These are phyloP conservation scores for Collariella sp. DNA, from an alignment of 495 filamentous ascomycete species.

Conservation along the genomic window DNA sequence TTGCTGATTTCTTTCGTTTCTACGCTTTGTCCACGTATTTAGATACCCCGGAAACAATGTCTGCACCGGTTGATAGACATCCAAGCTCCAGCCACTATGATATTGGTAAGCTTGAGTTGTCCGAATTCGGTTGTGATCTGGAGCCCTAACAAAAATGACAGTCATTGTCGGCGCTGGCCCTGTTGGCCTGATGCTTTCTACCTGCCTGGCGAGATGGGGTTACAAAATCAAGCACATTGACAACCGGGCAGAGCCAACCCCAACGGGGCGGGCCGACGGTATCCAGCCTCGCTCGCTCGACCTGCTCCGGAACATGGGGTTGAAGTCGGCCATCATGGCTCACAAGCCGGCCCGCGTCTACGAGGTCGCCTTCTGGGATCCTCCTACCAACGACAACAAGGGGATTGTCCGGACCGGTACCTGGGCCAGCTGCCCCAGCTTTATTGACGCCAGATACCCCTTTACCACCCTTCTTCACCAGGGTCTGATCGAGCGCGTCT, in stretches of 20 bases:
- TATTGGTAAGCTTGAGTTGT: conserved; percentile 21
- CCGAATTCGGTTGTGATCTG: neutral
- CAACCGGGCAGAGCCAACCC: conserved; percentile 57
- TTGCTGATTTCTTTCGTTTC: conserved; percentile 1
- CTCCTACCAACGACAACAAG: conserved; percentile 41
- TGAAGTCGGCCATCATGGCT: conserved; percentile 69
- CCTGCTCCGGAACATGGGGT: conserved; percentile 61
- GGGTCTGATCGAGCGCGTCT: conserved; percentile 62
- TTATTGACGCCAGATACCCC: conserved; percentile 67
- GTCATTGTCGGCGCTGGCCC: conserved; percentile 86
- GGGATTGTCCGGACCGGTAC: conserved; percentile 62
- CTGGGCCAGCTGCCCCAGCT: conserved; percentile 61
- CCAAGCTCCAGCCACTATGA: conserved; percentile 25
- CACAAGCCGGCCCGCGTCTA: conserved; percentile 62
- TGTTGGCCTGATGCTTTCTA: conserved; percentile 79
- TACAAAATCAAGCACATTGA: conserved; percentile 64
- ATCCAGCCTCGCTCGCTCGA: conserved; percentile 75
- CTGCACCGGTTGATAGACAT: conserved; percentile 12
- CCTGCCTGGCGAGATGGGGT: conserved; percentile 65
- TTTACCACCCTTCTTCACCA: conserved; percentile 71
- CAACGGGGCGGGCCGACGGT: conserved; percentile 69
- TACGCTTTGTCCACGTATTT: neutral
- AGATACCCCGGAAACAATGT: conserved; percentile 17
- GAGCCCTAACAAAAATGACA: conserved; percentile 11
- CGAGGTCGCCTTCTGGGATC: conserved; percentile 75